These are phyloP conservation scores for Trichoderma sp. DNA, from an alignment of 2,329 filamentous ascomycete genomes.

Conservation along the genomic window DNA sequence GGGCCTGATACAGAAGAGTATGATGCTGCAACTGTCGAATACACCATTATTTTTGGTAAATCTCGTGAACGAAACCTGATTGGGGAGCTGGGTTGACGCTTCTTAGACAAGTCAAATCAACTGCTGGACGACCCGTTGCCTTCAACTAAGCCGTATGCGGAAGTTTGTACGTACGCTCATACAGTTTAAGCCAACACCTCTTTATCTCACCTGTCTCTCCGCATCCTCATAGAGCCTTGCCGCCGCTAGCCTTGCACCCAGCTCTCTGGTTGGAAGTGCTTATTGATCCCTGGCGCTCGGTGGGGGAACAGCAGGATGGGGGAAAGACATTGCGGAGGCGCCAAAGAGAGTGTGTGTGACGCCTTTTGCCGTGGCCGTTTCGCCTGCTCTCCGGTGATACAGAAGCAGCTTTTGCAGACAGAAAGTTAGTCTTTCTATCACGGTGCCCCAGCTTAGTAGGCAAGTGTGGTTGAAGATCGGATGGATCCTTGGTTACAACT, in stretches of 20 bases:
- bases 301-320: slow-evolving; percentile 22
- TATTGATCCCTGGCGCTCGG: slow-evolving; percentile 22
- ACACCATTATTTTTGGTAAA: neutral
- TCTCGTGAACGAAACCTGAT: neutral
- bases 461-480: no score
- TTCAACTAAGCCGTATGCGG: slow-evolving; percentile 8
- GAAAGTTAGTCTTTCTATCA: neutral
- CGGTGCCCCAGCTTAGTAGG: neutral
- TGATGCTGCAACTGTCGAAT: neutral
- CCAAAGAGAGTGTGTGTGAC: neutral
- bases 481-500: slow-evolving; percentile 6
- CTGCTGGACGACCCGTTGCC: neutral
- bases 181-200: neutral
- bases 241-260: slow-evolving; percentile 22
- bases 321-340: slow-evolving; percentile 8
- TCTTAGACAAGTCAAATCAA: neutral
- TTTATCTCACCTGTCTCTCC: slow-evolving; percentile 7
- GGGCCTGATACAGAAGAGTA: neutral
- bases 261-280: slow-evolving; percentile 19
- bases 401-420: neutral
- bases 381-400: neutral
- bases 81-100: neutral
- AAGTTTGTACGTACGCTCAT: slow-evolving; percentile 4
- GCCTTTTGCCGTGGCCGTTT: neutral
- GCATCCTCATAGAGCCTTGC: slow-evolving; percentile 17